phyloP scores from a whole-genome alignment of 495 filamentous ascomycete genomes.

The Articulospora tetracladia region DNA sequence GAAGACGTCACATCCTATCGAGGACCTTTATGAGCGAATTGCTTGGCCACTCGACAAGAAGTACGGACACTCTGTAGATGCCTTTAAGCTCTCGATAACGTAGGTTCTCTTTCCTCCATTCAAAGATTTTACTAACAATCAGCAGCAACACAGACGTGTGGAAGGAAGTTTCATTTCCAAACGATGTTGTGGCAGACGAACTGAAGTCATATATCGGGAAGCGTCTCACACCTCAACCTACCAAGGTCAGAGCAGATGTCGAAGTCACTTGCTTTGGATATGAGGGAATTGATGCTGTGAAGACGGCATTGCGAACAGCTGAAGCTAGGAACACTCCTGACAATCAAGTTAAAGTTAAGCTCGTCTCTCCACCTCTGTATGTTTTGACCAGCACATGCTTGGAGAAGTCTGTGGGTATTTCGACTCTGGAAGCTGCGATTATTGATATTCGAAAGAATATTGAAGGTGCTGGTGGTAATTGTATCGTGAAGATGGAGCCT shows the following conservation, averaged over 20 bases:
- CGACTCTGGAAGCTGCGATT: constrained; percentile 81
- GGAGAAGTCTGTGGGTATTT: constrained; percentile 85
- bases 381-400: constrained; percentile 90
- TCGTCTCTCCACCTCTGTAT: constrained; percentile 93
- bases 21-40: constrained; percentile 88
- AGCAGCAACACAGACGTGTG: constrained; percentile 89
- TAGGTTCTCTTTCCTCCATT: constrained; percentile 36
- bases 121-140: constrained; percentile 10
- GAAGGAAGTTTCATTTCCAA: constrained; percentile 87
- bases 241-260: constrained; percentile 95
- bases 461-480: constrained; percentile 65
- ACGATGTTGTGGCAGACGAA: constrained; percentile 78
- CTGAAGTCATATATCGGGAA: constrained; percentile 91
- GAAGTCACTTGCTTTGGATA: constrained; percentile 98
- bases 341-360: constrained; percentile 92
- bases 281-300: constrained; percentile 97
- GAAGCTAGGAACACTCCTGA: constrained; percentile 86
- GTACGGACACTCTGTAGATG: constrained; percentile 94
- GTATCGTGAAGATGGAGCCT: constrained; percentile 91
- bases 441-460: constrained; percentile 77
- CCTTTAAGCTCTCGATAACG: constrained; percentile 99
- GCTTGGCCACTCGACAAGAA: constrained; percentile 97
- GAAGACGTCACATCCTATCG: constrained; percentile 90
- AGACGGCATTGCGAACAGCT: constrained; percentile 78
- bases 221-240: constrained; percentile 92